Conservation (phyloP, 2,329 filamentous ascomycete genomes). For the Colletotrichum sp. region DNA sequence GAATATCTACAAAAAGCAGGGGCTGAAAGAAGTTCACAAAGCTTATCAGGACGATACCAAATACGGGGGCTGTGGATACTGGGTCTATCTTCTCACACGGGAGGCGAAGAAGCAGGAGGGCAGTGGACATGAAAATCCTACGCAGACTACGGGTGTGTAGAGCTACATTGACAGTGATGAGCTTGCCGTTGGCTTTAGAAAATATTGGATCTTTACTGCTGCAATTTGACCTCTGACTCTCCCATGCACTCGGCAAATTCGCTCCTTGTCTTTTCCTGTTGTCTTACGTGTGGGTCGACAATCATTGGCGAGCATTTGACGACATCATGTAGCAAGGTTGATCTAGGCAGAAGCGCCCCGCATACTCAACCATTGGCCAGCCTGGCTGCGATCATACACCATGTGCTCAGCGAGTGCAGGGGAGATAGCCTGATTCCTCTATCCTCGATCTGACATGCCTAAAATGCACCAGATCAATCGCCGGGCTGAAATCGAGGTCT, state of each 20-base stretch:
- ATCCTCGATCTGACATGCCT: neutral
- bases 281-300: neutral
- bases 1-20: conserved; percentile 27
- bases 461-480: neutral
- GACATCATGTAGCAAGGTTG: neutral
- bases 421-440: neutral
- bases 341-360: neutral
- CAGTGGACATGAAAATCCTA: neutral
- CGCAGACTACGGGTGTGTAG: neutral
- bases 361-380: neutral
- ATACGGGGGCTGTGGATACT: neutral
- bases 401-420: neutral
- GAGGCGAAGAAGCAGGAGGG: neutral
- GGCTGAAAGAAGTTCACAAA: conserved; percentile 26
- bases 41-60: conserved; percentile 29
- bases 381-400: neutral
- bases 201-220: neutral
- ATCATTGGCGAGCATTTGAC: neutral
- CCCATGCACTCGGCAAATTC: neutral
- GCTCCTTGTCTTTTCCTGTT: neutral
- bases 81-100: neutral
- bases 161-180: neutral
- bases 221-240: neutral
- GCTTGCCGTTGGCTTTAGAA: neutral
- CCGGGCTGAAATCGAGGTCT: neutral